Evolutionary conservation across 495 filamentous ascomycete species (phyloP).

Genomic region (Lasiosphaeriaceae sp.): DNA sequence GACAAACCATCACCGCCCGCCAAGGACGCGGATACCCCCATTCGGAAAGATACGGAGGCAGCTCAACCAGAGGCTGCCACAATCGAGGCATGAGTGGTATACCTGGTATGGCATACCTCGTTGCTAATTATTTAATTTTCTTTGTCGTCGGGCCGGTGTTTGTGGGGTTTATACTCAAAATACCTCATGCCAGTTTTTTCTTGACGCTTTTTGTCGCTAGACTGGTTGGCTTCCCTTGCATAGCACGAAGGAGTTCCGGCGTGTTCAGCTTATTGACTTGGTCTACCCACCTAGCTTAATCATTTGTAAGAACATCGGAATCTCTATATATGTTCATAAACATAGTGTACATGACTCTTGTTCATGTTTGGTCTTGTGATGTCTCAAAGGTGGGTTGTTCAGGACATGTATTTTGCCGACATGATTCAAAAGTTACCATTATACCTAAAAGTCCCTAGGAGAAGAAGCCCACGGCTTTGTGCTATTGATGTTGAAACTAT

Average conservation of each 20-base stretch:
- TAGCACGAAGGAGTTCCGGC: slow-evolving; percentile 5
- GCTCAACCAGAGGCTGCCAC: neutral
- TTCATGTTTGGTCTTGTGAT: neutral
- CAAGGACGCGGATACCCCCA: neutral
- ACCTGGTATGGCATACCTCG: neutral
- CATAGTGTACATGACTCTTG: neutral
- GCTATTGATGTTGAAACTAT: too few species aligned
- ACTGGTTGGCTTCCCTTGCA: neutral
- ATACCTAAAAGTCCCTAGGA: too few species aligned
- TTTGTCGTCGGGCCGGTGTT: too few species aligned
- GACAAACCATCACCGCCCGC: neutral
- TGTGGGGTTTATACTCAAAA: neutral
- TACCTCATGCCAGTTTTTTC: neutral
- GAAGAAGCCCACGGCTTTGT: too few species aligned
- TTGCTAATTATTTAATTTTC: too few species aligned
- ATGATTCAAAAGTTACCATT: too few species aligned
- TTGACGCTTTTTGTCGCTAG: neutral
- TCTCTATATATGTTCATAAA: neutral
- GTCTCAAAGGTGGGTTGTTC: too few species aligned
- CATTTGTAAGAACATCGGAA: neutral
- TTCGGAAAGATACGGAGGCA: neutral
- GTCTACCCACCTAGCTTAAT: too few species aligned
- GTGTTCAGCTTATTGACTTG: neutral
- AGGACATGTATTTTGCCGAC: too few species aligned
- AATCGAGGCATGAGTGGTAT: neutral